These are phyloP conservation scores for Pouteria glomerata DNA, from an alignment of 148 eudicot species.

Conservation along the genomic window DNA sequence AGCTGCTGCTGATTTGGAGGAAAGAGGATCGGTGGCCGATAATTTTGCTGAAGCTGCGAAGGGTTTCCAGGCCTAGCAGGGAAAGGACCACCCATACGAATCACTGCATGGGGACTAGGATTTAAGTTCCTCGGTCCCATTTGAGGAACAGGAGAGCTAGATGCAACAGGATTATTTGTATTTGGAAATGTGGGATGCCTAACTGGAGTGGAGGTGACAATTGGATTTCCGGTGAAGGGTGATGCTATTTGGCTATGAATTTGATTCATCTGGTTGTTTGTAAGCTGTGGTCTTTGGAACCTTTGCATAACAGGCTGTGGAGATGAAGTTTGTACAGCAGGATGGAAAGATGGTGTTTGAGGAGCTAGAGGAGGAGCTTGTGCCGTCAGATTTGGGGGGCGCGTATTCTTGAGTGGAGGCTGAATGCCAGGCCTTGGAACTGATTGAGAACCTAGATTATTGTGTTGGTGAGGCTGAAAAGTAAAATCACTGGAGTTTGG, in stretches of 20 bases:
- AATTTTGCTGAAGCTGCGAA: constrained; percentile 42
- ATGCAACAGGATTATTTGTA: constrained; percentile 30
- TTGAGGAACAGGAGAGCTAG: constrained; percentile 27
- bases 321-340: constrained; percentile 27
- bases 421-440: constrained; percentile 34
- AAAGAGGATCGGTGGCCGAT: too few species aligned
- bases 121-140: constrained; percentile 52
- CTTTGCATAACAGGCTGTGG: constrained; percentile 39
- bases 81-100: constrained; percentile 33
- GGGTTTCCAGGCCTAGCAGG: constrained; percentile 41
- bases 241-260: constrained; percentile 16
- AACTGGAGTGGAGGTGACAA: constrained; percentile 8
- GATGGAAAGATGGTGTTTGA: constrained; percentile 47
- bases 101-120: constrained; percentile 28
- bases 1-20: constrained; percentile 32
- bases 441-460: constrained; percentile 34
- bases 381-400: constrained; percentile 19
- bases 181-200: constrained; percentile 19
- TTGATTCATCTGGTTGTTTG: constrained; percentile 43
- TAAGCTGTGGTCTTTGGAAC: constrained; percentile 41
- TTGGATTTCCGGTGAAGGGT: constrained; percentile 17
- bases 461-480: constrained; percentile 64
- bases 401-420: constrained; percentile 27
- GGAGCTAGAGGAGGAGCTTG: constrained; percentile 42
- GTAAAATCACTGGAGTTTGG: constrained; percentile 61